Conservation (phyloP, 1,284 basidiomycete genomes). For the Cryptococcus sp. region DNA sequence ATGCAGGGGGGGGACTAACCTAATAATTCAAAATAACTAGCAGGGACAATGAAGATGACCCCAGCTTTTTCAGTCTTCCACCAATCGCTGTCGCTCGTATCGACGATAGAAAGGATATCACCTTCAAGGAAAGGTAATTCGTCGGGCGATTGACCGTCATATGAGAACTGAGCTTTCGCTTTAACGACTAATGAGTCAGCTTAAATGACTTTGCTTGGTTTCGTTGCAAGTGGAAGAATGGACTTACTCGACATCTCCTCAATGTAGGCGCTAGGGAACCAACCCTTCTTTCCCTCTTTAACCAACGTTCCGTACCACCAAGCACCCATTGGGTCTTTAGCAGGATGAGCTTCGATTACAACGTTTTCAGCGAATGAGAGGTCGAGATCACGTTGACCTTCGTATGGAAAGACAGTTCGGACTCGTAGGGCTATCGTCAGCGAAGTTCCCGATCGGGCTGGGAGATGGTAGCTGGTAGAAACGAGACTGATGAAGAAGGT, state of each 20-base stretch:
- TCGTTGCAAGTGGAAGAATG: background rate
- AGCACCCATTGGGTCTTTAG: constrained; percentile 61
- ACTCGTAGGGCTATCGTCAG: constrained; percentile 58
- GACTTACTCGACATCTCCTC: constrained; percentile 65
- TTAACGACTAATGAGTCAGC: constrained; percentile 49
- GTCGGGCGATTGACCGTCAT: constrained; percentile 63
- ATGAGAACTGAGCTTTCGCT: constrained; percentile 75
- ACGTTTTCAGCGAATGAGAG: constrained; percentile 78
- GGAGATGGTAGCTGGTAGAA: no score
- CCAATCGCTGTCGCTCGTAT: constrained; percentile 78
- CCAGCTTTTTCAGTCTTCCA: constrained; percentile 87
- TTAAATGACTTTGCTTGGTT: background rate
- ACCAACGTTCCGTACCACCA: constrained; percentile 91
- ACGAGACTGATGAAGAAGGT: no score
- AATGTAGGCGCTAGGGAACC: constrained; percentile 89
- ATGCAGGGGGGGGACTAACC: constrained; percentile 63
- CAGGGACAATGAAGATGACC: constrained; percentile 79
- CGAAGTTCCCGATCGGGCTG: background rate
- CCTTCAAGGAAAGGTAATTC: constrained; percentile 79
- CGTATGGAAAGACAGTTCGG: constrained; percentile 74
- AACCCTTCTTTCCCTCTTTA: constrained; percentile 66
- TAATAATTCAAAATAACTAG: constrained; percentile 77
- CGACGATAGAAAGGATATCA: constrained; percentile 69
- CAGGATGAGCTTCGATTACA: constrained; percentile 74
- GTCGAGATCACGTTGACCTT: constrained; percentile 80